These are phyloP conservation scores for Phytophthora sp. DNA, from an alignment of 352 stramenopile species.

Conservation along the genomic window DNA sequence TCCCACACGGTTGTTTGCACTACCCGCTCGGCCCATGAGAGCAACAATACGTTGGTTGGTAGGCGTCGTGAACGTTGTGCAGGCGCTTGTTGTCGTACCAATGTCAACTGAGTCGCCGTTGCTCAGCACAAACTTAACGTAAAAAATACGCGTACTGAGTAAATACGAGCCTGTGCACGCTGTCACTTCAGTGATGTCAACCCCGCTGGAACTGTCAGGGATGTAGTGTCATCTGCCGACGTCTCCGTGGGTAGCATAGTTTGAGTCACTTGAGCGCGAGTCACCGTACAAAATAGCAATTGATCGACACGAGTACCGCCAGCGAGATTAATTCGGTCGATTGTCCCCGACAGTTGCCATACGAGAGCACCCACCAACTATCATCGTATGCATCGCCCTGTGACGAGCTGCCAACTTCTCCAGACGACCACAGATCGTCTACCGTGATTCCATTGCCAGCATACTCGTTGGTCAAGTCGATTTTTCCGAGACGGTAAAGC, in stretches of 20 bases:
- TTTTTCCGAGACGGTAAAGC: slow-evolving; percentile 22
- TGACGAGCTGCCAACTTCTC: slow-evolving; percentile 6
- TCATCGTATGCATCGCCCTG: slow-evolving; percentile 21
- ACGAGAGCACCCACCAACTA: slow-evolving; percentile 27
- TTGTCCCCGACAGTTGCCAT: slow-evolving; percentile 29
- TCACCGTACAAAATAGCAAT: slow-evolving; percentile 27
- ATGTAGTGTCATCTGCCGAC: slow-evolving; percentile 18
- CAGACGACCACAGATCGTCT: slow-evolving; percentile 12
- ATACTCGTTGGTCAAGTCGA: slow-evolving; percentile 20
- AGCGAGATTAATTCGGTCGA: slow-evolving; percentile 24
- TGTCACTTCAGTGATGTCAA: slow-evolving; percentile 11
- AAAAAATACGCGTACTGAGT: slow-evolving; percentile 15
- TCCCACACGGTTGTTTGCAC: slow-evolving; percentile 18
- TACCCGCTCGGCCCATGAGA: slow-evolving; percentile 18
- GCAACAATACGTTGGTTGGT: slow-evolving; percentile 13
- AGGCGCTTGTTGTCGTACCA: slow-evolving; percentile 17
- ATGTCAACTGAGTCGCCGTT: slow-evolving; percentile 18
- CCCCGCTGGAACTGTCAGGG: slow-evolving; percentile 10
- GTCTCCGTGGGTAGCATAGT: slow-evolving; percentile 22
- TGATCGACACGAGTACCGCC: slow-evolving; percentile 20
- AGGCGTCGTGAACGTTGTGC: slow-evolving; percentile 12
- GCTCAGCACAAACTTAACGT: slow-evolving; percentile 22
- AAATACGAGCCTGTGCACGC: slow-evolving; percentile 13
- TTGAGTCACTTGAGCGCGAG: slow-evolving; percentile 19
- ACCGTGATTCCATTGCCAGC: slow-evolving; percentile 24